These are phyloP conservation scores for Penicillium sp. DNA, from an alignment of 2,329 filamentous ascomycete genomes.

Conservation along the genomic window DNA sequence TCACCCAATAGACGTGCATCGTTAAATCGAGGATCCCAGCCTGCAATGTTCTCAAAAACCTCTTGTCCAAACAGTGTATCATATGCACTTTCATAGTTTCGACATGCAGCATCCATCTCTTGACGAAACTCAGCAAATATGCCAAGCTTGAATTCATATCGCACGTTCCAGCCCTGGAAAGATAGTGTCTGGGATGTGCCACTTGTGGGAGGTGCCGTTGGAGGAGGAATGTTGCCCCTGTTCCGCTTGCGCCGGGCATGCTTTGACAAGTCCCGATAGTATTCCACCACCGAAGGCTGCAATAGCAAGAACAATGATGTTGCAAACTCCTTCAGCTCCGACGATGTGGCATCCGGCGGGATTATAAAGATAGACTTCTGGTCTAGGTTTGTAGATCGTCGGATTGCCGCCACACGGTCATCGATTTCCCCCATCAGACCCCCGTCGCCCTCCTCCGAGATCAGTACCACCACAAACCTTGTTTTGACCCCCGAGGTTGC, in stretches of 20 bases:
- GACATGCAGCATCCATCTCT: slow-evolving; percentile 82
- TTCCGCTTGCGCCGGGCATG: slow-evolving; percentile 86
- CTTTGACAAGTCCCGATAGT: slow-evolving; percentile 92
- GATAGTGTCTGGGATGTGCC: slow-evolving; percentile 86
- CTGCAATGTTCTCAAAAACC: slow-evolving; percentile 82
- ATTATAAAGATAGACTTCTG: slow-evolving; percentile 83
- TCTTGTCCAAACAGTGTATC: slow-evolving; percentile 79
- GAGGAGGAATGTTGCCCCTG: slow-evolving; percentile 72
- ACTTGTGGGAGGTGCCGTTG: slow-evolving; percentile 76
- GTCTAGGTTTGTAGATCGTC: slow-evolving; percentile 76
- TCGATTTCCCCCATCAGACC: slow-evolving; percentile 63
- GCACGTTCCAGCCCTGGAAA: slow-evolving; percentile 82
- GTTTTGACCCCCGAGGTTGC: slow-evolving; percentile 65
- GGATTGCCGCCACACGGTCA: slow-evolving; percentile 75
- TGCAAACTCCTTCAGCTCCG: slow-evolving; percentile 72
- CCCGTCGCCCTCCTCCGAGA: slow-evolving; percentile 70
- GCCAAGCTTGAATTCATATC: slow-evolving; percentile 92
- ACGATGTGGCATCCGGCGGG: slow-evolving; percentile 67
- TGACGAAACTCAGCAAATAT: slow-evolving; percentile 90
- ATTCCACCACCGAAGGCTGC: slow-evolving; percentile 76
- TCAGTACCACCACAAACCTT: slow-evolving; percentile 72
- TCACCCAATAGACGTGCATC: slow-evolving; percentile 89
- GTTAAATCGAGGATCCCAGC: slow-evolving; percentile 87
- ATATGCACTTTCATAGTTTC: slow-evolving; percentile 85
- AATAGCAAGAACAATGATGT: slow-evolving; percentile 70